Conservation (phyloP, 345 rosid species). For the Passiflora organensis region DNA sequence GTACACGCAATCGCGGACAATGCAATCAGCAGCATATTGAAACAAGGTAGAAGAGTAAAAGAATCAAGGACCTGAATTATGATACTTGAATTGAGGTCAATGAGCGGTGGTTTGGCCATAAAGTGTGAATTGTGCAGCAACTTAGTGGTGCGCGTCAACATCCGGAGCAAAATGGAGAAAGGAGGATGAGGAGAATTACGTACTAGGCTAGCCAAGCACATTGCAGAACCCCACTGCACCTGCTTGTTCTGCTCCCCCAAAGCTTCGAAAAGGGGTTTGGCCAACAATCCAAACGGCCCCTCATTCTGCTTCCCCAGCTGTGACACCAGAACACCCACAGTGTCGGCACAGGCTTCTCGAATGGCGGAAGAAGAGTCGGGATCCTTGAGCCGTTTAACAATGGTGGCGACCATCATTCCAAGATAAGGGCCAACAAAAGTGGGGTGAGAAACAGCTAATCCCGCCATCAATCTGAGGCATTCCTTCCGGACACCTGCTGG, state of each 20-base stretch:
- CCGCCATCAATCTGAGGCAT: conserved; percentile 61
- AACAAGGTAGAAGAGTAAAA: too few relatives aligned
- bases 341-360: conserved; percentile 80
- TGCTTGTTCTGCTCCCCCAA: conserved; percentile 88
- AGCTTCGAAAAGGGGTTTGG: conserved; percentile 85
- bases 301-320: conserved; percentile 41
- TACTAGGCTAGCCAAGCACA: conserved; percentile 78
- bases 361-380: conserved; percentile 62
- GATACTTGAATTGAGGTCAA: conserved; percentile 72
- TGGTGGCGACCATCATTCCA: conserved; percentile 62
- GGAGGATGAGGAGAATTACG: conserved; percentile 63
- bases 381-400: conserved; percentile 88
- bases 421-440: conserved; percentile 46
- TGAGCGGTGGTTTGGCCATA: conserved; percentile 74
- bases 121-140: conserved; percentile 81
- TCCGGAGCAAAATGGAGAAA: conserved; percentile 56
- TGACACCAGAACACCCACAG: conserved; percentile 67
- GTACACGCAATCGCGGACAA: too few relatives aligned
- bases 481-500: conserved; percentile 67
- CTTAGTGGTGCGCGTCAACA: conserved; percentile 62
- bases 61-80: conserved; percentile 61
- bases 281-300: conserved; percentile 49
- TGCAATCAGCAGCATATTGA: too few relatives aligned
- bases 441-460: conserved; percentile 49
- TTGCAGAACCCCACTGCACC: conserved; percentile 76